phyloP scores from a whole-genome alignment of 2,329 filamentous ascomycete genomes.

The Botrytis medusae region DNA sequence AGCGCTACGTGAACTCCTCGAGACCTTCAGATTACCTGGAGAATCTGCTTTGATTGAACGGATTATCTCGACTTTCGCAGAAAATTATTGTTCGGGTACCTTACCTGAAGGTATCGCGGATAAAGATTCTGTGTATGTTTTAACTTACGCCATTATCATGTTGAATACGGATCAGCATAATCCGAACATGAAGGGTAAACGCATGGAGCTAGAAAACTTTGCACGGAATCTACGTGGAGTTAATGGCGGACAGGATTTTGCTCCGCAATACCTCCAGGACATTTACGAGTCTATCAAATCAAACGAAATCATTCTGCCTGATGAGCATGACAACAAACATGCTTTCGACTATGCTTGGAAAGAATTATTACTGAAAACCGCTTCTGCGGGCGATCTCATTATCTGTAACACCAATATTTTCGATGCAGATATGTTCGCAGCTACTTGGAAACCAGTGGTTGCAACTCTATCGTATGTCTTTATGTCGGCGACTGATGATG shows the following conservation, averaged over 20 bases:
- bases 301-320: slow-evolving; percentile 93
- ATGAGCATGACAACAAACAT: slow-evolving; percentile 95
- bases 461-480: slow-evolving; percentile 97
- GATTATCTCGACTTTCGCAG: slow-evolving; percentile 83
- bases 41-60: slow-evolving; percentile 91
- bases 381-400: slow-evolving; percentile 69
- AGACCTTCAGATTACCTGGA: slow-evolving; percentile 89
- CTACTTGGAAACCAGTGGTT: slow-evolving; percentile 92
- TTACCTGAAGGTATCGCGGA: slow-evolving; percentile 75
- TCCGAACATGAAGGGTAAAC: slow-evolving; percentile 77
- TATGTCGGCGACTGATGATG: slow-evolving; percentile 96
- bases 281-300: slow-evolving; percentile 91
- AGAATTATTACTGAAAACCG: slow-evolving; percentile 83
- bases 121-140: slow-evolving; percentile 82
- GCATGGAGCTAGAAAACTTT: slow-evolving; percentile 85
- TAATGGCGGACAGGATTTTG: slow-evolving; percentile 83
- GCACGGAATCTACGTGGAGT: slow-evolving; percentile 85
- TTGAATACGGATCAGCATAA: slow-evolving; percentile 97
- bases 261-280: slow-evolving; percentile 74
- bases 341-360: slow-evolving; percentile 98
- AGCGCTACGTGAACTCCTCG: slow-evolving; percentile 80
- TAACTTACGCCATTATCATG: slow-evolving; percentile 97
- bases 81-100: slow-evolving; percentile 74
- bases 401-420: slow-evolving; percentile 91
- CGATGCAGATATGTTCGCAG: slow-evolving; percentile 95